Base-by-base conservation (phyloP, 768 basidiomycete species). In the Arthromyces matolae region DNA sequence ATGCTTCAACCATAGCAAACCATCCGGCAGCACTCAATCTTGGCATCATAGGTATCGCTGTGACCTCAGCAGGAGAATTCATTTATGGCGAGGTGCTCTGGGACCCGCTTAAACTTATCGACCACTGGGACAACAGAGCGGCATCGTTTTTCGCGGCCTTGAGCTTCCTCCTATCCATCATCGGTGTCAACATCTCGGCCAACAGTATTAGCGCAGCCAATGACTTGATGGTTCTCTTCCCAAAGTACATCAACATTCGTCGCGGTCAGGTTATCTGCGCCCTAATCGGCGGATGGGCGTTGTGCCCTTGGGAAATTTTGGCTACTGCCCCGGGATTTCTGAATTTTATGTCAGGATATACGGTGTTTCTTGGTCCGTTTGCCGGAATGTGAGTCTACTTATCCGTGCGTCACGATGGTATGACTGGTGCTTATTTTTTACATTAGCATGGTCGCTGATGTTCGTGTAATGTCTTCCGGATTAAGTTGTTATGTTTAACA, bases 281-380 rank as follows among this genome's bases (percentile, higher is more conserved):
- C 0, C 45, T 93, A 38, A 60, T 94, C 5, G 90, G 91, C 3
- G 89, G 89, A 0, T 94, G 92, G 91, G 81, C 76, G 0, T 64
- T 90, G n/a, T 82, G 80, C 52, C 89, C 91, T 3, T 94, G 91
- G 92, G 81, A 91, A 65, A 90, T 94, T 45, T 70, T 93, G 25
- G 72, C 73, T 3, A 75, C 70, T 19, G 88, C 85, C 0, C 70
- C 79, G 25, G 80, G 80, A 1, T 90, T 91, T 66, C 60, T 91
- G 57, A 70, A 71, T 12, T 91, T 92, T 66, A 86, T 91, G 83
- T 78, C 75, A 19, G 89, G 88, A 3, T 93, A 92, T 59, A 84
- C 89, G 0, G 83, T 93, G 18, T 90, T 95, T 62, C 71, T 94
- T 18, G 89, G 89, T 0, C 92, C 92, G 1, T 85, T 95, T 54